These are phyloP conservation scores for Venturiaceae sp. DNA, from an alignment of 2,329 filamentous ascomycete species.

Conservation along the genomic window DNA sequence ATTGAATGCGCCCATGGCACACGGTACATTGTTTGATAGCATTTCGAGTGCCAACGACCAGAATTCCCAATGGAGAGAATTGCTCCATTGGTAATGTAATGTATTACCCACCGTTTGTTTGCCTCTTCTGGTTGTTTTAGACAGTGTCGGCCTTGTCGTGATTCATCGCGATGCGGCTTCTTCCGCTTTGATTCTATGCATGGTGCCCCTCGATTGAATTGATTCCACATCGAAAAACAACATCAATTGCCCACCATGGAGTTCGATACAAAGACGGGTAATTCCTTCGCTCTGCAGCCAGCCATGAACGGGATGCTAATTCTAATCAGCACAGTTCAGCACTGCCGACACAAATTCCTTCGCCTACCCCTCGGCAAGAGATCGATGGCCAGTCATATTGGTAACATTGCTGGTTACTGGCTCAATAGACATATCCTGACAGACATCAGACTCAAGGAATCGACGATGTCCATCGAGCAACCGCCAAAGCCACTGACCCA, in stretches of 20 bases:
- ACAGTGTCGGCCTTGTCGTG: too few relatives aligned
- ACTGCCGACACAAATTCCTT: constrained; percentile 82
- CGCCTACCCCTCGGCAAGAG: constrained; percentile 71
- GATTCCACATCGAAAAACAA: neutral
- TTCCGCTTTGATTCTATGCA: too few relatives aligned
- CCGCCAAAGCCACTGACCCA: constrained; percentile 48
- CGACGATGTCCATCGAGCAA: constrained; percentile 81
- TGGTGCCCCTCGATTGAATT: too few relatives aligned
- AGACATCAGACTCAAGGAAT: constrained; percentile 69
- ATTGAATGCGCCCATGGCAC: too few relatives aligned
- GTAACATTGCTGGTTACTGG: constrained; percentile 33
- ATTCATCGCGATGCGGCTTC: too few relatives aligned
- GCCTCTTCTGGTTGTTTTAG: too few relatives aligned
- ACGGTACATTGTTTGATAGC: too few relatives aligned
- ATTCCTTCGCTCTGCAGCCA: neutral
- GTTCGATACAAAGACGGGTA: constrained; percentile 64
- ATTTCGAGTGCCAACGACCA: too few relatives aligned
- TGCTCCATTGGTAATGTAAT: too few relatives aligned
- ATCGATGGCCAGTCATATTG: constrained; percentile 89
- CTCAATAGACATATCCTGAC: neutral
- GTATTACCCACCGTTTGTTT: too few relatives aligned
- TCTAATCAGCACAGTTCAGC: constrained; percentile 56
- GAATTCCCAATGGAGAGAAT: too few relatives aligned
- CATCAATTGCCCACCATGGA: constrained; percentile 46
- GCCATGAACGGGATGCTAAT: constrained; percentile 5